These are phyloP conservation scores for Avena sativa DNA, from an alignment of 176 grass and related monocot species.

Conservation along the genomic window DNA sequence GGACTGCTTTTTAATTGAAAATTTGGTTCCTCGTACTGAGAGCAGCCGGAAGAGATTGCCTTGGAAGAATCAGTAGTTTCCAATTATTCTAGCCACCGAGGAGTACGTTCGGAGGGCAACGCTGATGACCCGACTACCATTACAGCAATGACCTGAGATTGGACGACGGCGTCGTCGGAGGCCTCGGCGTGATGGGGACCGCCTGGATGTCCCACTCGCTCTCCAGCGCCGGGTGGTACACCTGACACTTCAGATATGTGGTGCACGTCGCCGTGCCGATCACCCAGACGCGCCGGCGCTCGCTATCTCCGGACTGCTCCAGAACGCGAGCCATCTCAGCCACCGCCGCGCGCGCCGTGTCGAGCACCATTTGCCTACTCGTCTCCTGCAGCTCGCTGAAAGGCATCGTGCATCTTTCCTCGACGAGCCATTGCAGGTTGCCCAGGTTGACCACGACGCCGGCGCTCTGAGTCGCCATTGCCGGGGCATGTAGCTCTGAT, in stretches of 20 bases:
- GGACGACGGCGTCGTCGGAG: conserved; percentile 41
- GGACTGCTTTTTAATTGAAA: no score
- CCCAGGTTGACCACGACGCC: conserved; percentile 76
- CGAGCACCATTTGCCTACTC: conserved; percentile 51
- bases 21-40: no score
- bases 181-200: conserved; percentile 71
- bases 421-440: conserved; percentile 89
- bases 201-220: conserved; percentile 88
- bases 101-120: no score
- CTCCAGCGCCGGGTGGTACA: conserved; percentile 82
- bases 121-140: no score
- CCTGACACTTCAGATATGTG: conserved; percentile 83
- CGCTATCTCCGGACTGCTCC: conserved; percentile 30
- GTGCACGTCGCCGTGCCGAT: conserved; percentile 85
- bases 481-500: conserved; percentile 38
- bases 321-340: conserved; percentile 67
- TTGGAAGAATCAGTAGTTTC: no score
- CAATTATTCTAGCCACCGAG: no score
- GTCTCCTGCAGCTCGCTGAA: conserved; percentile 23
- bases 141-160: no score
- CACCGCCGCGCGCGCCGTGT: conserved; percentile 55
- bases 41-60: no score
- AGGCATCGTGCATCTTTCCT: conserved; percentile 8
- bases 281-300: conserved; percentile 64
- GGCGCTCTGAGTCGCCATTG: neutral